Conservation (phyloP, 2,329 filamentous ascomycete species). For the Cladosporium oxysporum region DNA sequence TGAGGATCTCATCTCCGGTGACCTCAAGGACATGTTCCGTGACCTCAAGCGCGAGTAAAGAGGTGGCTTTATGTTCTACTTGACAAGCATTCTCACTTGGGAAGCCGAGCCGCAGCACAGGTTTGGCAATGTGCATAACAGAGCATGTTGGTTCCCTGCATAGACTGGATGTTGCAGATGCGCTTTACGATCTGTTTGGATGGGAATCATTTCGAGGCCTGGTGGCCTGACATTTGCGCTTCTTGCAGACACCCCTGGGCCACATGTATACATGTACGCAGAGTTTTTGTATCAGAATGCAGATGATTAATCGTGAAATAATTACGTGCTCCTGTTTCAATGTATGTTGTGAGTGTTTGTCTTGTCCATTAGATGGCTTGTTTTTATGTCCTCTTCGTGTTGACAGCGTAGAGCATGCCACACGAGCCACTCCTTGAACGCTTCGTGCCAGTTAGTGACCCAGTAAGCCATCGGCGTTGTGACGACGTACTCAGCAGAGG, state of each 20-base stretch:
- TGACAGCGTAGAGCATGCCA: neutral
- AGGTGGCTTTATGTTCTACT: neutral
- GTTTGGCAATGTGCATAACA: conserved; percentile 9
- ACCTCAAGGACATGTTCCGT: conserved; percentile 53
- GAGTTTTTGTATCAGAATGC: neutral
- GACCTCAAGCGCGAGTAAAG: conserved; percentile 22
- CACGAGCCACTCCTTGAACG: neutral
- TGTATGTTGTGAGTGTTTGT: neutral
- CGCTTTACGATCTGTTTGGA: conserved; percentile 11
- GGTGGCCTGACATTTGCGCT: neutral
- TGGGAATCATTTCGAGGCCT: neutral
- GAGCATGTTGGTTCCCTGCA: conserved; percentile 10
- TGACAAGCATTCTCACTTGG: neutral
- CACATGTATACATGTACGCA: conserved; percentile 14
- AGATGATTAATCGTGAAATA: neutral
- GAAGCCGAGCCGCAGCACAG: conserved; percentile 6
- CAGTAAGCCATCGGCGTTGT: no score
- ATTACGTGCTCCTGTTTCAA: neutral
- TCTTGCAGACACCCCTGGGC: neutral
- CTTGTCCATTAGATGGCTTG: neutral
- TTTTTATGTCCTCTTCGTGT: neutral
- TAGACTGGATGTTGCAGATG: conserved; percentile 10
- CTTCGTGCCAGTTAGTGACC: neutral
- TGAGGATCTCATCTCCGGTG: conserved; percentile 51
- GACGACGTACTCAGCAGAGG: neutral